These are phyloP conservation scores for Neurospora sp. DNA, from an alignment of 2,329 filamentous ascomycete species.

Conservation along the genomic window DNA sequence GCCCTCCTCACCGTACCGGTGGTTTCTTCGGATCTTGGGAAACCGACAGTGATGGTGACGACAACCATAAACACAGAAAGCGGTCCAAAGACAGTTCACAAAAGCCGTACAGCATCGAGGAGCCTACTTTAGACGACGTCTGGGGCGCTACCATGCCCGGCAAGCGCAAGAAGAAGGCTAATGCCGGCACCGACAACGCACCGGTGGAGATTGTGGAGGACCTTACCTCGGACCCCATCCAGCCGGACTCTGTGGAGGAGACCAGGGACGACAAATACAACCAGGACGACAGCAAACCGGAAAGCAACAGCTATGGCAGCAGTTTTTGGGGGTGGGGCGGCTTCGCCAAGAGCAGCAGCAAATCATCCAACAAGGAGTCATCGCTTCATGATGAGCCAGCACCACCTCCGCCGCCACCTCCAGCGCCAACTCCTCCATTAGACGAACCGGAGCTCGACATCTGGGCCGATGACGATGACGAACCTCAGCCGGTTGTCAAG, in stretches of 20 bases:
- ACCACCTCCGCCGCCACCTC: constrained; percentile 39
- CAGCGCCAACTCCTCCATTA: constrained; percentile 29
- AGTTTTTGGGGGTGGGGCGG: constrained; percentile 31
- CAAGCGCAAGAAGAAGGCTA: constrained; percentile 34
- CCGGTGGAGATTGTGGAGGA: constrained; percentile 37
- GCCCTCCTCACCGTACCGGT: not conserved
- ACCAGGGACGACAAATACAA: constrained; percentile 27
- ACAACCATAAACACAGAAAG: constrained; percentile 25
- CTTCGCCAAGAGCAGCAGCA: constrained; percentile 33
- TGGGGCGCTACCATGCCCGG: constrained; percentile 25
- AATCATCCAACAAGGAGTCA: constrained; percentile 23
- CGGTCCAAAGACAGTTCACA: constrained; percentile 24
- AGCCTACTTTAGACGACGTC: constrained; percentile 29
- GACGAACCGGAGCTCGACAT: constrained; percentile 26
- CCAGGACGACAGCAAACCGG: constrained; percentile 20
- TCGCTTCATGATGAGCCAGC: constrained; percentile 31
- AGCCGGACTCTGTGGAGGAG: constrained; percentile 35
- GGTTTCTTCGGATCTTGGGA: constrained; percentile 51
- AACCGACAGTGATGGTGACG: constrained; percentile 26
- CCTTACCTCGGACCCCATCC: constrained; percentile 34
- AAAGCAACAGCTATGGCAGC: not conserved
- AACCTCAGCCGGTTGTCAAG: constrained; percentile 22
- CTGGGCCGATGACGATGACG: constrained; percentile 33
- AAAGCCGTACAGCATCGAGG: constrained; percentile 33
- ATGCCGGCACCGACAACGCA: constrained; percentile 39